phyloP scores from a whole-genome alignment of 805 yeast species.

The Komagataella populi region DNA sequence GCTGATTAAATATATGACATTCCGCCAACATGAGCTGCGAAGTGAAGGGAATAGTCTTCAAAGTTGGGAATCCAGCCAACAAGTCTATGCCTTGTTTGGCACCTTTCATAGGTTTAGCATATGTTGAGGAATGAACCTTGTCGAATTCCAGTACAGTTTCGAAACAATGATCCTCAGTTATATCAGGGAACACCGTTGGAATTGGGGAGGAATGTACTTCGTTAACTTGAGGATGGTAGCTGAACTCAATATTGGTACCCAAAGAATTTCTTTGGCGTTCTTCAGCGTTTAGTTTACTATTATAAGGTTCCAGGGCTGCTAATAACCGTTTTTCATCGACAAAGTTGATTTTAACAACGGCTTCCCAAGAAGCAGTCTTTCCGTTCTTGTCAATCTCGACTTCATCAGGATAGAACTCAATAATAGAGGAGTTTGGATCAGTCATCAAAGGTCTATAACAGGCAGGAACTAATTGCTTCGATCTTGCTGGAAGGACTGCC shows the following conservation, averaged over 20 bases:
- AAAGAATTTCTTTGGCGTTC: constrained; percentile 64
- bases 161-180: constrained; percentile 67
- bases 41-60: constrained; percentile 53
- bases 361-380: constrained; percentile 95
- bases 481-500: constrained; percentile 95
- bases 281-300: constrained; percentile 46
- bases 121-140: constrained; percentile 27
- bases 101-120: constrained; percentile 37
- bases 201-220: constrained; percentile 61
- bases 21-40: constrained; percentile 43
- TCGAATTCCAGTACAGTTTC: constrained; percentile 39
- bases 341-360: constrained; percentile 84
- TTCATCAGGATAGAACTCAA: constrained; percentile 80
- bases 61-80: constrained; percentile 84
- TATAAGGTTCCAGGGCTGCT: constrained; percentile 58
- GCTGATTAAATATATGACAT: constrained; percentile 70
- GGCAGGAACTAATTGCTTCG: constrained; percentile 63
- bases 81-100: constrained; percentile 59
- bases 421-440: constrained; percentile 74
- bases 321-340: constrained; percentile 73
- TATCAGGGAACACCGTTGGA: constrained; percentile 62
- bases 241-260: constrained; percentile 58
- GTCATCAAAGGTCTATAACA: constrained; percentile 75
- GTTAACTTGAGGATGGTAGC: constrained; percentile 65
- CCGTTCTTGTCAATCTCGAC: constrained; percentile 89